phyloP scores from a whole-genome alignment of 441 rosid genomes.

The Corymbia calophylla region DNA sequence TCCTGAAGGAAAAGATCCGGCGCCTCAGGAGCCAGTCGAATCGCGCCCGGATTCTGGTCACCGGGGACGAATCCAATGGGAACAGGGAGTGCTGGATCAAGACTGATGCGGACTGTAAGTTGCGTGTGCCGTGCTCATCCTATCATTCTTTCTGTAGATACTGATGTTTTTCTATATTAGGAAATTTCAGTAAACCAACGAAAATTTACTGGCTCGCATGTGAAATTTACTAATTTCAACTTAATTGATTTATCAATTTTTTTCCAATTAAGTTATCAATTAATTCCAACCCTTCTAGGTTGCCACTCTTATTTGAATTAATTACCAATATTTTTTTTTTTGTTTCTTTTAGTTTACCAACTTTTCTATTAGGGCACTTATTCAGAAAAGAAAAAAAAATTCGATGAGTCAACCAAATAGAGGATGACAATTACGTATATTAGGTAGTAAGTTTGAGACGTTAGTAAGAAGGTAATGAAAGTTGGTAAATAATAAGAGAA shows the following conservation, averaged over 20 bases:
- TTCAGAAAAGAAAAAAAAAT: neutral
- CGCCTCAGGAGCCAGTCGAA: neutral
- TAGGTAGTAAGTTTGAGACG: neutral
- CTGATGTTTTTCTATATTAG: neutral
- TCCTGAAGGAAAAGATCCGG: neutral
- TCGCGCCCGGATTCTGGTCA: neutral
- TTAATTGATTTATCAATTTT: neutral
- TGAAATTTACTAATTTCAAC: neutral
- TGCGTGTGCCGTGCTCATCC: neutral
- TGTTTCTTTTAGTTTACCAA: neutral
- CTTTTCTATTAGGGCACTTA: neutral
- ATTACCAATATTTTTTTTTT: neutral
- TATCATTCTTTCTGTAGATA: neutral
- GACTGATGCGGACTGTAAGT: slow-evolving; percentile 12
- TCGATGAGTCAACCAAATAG: neutral
- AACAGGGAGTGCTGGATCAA: slow-evolving; percentile 14
- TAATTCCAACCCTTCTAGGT: neutral
- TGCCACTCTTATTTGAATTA: neutral
- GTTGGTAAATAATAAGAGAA: neutral
- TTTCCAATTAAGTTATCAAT: neutral
- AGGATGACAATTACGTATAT: neutral
- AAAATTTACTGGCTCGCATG: neutral
- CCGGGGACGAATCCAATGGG: neutral
- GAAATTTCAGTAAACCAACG: neutral
- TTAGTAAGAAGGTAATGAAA: neutral